Conservation (phyloP, 148 eudicot species). For the Chenopodium suecicum region DNA sequence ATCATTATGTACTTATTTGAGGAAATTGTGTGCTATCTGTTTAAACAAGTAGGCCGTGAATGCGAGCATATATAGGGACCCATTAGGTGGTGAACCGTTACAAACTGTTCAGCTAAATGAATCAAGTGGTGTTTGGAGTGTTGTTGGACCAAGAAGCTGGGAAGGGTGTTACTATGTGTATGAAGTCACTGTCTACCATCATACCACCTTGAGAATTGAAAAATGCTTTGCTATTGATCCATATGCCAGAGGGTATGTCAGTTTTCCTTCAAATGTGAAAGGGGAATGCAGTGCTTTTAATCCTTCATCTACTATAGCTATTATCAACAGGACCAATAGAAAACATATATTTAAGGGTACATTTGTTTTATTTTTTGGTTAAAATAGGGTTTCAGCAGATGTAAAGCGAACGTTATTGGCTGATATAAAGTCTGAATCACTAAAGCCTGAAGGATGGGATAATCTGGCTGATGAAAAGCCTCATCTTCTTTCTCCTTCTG, state of each 20-base stretch:
- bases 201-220: constrained; percentile 68
- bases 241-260: constrained; percentile 92
- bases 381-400: constrained; percentile 70
- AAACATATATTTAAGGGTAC: neutral
- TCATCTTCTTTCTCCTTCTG: constrained; percentile 63
- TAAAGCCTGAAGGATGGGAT: constrained; percentile 92
- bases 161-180: constrained; percentile 93
- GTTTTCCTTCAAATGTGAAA: constrained; percentile 11
- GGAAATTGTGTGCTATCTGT: constrained; percentile 2
- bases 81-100: constrained; percentile 50
- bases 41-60: constrained; percentile 48
- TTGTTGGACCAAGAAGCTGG: constrained; percentile 71
- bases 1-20: neutral
- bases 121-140: constrained; percentile 76
- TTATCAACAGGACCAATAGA: neutral
- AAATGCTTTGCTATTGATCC: constrained; percentile 89
- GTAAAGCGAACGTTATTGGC: constrained; percentile 73
- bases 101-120: constrained; percentile 68
- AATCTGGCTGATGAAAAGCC: constrained; percentile 75
- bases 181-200: constrained; percentile 85
- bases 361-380: constrained; percentile 15
- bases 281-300: neutral
- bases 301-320: neutral
- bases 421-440: constrained; percentile 62
- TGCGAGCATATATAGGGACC: constrained; percentile 54